A percentile compares a stretch with the other conserved stretches of the same genome.
Evolutionary conservation across 352 stramenopile genomes (phyloP).

Genomic region (Globisporangium acanthophoron): DNA sequence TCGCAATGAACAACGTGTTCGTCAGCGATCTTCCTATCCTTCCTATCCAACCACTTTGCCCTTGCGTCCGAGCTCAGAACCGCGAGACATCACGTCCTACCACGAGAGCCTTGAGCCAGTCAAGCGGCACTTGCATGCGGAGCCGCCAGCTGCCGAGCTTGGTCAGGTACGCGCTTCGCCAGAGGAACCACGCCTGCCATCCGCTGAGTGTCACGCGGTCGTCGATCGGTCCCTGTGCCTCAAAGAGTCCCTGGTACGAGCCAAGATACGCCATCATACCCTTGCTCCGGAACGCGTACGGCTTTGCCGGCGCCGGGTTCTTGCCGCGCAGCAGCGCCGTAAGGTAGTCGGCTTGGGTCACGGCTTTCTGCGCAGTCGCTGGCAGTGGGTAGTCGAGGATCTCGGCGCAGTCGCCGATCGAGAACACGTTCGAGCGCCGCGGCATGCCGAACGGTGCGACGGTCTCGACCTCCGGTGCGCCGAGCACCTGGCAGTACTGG

Average conservation of each 20-base stretch:
- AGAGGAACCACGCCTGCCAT: constrained; percentile 89
- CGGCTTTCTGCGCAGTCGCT: constrained; percentile 90
- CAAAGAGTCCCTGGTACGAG: constrained; percentile 90
- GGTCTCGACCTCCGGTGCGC: constrained; percentile 48
- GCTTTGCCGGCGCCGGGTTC: constrained; percentile 35
- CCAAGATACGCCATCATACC: constrained; percentile 95
- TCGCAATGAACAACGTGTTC: background rate
- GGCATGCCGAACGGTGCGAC: constrained; percentile 58
- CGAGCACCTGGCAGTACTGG: constrained; percentile 76
- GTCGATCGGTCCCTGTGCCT: constrained; percentile 38
- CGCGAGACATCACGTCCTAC: constrained; percentile 95
- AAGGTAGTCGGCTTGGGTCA: constrained; percentile 70
- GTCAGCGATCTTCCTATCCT: background rate
- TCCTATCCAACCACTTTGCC: background rate
- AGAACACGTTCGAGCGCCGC: constrained; percentile 87
- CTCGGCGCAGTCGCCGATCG: constrained; percentile 93
- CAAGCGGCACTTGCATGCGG: constrained; percentile 93
- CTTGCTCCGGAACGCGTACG: constrained; percentile 75
- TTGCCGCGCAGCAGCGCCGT: constrained; percentile 50
- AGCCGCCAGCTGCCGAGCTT: constrained; percentile 92
- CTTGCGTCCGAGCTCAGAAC: constrained; percentile 47
- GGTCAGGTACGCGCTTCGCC: constrained; percentile 94
- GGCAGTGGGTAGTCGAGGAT: constrained; percentile 84
- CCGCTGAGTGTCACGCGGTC: constrained; percentile 70
- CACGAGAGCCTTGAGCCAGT: constrained; percentile 96